phyloP scores from a whole-genome alignment of 768 basidiomycete species.

The Suillus alpinus region DNA sequence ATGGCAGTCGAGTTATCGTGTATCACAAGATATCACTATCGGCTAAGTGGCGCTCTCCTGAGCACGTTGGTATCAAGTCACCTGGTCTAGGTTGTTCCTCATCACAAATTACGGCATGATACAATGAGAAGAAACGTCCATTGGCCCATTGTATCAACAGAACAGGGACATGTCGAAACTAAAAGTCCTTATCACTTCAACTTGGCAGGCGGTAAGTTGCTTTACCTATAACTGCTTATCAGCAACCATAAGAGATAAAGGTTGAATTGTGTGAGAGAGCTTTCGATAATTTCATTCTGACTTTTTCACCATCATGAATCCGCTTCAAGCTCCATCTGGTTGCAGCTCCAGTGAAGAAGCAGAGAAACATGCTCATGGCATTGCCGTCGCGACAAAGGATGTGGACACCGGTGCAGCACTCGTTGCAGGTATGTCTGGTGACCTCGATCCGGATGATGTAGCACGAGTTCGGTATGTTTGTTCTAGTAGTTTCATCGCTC shows the following conservation, averaged over 20 bases:
- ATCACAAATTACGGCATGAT: neutral
- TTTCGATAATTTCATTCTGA: neutral
- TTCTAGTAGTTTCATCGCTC: neutral
- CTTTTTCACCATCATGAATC: neutral
- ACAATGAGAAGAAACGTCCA: neutral
- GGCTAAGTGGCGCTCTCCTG: neutral
- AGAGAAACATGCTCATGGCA: slow-evolving; percentile 16
- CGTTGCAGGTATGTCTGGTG: slow-evolving; percentile 40
- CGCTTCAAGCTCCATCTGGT: neutral
- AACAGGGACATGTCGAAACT: neutral
- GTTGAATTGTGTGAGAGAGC: neutral
- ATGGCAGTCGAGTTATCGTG: neutral
- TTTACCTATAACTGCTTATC: neutral
- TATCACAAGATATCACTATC: neutral
- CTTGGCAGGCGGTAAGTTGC: neutral
- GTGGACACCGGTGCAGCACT: slow-evolving; percentile 65
- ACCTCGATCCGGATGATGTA: slow-evolving; percentile 52
- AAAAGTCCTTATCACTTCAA: too few relatives aligned
- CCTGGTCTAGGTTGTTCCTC: neutral
- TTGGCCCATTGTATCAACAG: neutral
- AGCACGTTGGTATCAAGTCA: neutral
- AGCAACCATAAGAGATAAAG: neutral
- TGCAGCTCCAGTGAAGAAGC: neutral
- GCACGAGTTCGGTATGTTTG: slow-evolving; percentile 45
- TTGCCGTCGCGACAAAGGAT: slow-evolving; percentile 40